These are phyloP conservation scores for Solanum bulbocastanum DNA, from an alignment of 257 asterid species.

Conservation along the genomic window DNA sequence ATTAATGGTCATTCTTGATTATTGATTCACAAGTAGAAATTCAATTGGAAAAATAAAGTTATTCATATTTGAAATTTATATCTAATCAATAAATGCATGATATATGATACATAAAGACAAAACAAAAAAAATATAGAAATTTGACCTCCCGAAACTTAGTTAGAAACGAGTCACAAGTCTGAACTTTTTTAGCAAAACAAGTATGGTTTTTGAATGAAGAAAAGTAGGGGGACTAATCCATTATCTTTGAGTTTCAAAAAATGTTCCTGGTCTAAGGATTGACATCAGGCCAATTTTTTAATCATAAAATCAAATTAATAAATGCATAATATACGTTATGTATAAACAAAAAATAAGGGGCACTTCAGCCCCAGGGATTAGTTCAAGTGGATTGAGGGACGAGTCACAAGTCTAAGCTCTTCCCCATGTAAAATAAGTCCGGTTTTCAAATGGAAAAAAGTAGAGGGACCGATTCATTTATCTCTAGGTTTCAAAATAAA, in stretches of 20 bases:
- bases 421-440: background rate
- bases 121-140: background rate
- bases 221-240: background rate
- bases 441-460: background rate
- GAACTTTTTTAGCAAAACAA: background rate
- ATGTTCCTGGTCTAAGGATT: background rate
- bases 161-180: background rate
- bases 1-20: background rate
- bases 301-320: too few relatives aligned
- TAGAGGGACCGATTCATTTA: too few relatives aligned
- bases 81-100: background rate
- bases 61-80: background rate
- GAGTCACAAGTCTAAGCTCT: background rate
- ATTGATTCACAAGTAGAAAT: background rate
- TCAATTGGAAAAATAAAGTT: background rate
- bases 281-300: fast-evolving
- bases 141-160: background rate
- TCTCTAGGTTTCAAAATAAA: too few relatives aligned
- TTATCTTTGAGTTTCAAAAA: background rate
- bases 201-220: background rate
- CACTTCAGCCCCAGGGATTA: background rate
- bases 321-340: too few relatives aligned
- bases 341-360: background rate
- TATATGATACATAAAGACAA: background rate
- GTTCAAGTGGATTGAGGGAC: background rate